phyloP scores from a whole-genome alignment of 345 rosid genomes.

The Alliaria petiolata region DNA sequence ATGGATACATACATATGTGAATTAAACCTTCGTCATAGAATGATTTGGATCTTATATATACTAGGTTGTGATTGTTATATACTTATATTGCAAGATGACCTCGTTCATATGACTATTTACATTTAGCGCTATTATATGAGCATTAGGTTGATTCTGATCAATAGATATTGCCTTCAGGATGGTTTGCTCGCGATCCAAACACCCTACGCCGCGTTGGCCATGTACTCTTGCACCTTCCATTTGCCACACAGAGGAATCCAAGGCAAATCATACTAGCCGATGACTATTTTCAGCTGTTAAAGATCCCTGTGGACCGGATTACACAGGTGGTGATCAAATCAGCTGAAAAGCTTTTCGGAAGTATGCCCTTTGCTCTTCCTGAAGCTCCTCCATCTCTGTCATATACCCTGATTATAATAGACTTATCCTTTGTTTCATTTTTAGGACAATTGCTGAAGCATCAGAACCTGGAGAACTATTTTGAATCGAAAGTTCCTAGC shows the following conservation, averaged over 20 bases:
- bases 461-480: conserved; percentile 54
- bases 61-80: not conserved
- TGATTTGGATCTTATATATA: not conserved
- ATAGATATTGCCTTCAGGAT: conserved; percentile 52
- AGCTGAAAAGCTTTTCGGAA: conserved; percentile 85
- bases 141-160: conserved; percentile 3
- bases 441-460: conserved; percentile 84
- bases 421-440: conserved; percentile 7
- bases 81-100: not conserved
- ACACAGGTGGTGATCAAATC: conserved; percentile 70
- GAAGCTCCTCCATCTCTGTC: not conserved
- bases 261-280: conserved; percentile 86
- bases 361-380: conserved; percentile 48
- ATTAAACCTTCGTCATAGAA: not conserved
- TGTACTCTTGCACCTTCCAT: conserved; percentile 85
- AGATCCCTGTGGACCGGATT: conserved; percentile 66
- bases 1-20: conserved; percentile 24
- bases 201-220: conserved; percentile 79
- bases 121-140: not conserved
- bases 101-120: not conserved
- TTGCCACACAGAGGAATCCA: conserved; percentile 71
- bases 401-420: not conserved
- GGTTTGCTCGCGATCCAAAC: conserved; percentile 88
- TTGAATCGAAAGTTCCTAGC: conserved; percentile 72
- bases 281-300: conserved; percentile 76